phyloP scores from a whole-genome alignment of 257 asterid species.

The Solanum peruvianum region DNA sequence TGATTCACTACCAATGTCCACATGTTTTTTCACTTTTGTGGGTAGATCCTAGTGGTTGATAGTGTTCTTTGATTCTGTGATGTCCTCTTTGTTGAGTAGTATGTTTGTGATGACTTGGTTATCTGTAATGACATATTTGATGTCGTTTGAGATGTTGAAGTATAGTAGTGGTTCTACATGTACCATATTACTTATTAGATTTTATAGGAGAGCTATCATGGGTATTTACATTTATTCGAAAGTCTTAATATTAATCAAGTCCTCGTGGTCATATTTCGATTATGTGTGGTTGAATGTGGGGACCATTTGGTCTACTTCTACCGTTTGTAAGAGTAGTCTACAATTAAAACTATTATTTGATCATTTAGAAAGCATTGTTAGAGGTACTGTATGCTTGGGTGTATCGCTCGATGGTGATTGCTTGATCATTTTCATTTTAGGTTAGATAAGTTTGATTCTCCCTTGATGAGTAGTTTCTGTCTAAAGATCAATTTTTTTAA shows the following conservation, averaged over 20 bases:
- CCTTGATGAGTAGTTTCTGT: background rate
- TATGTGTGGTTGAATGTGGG: background rate
- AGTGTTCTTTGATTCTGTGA: background rate
- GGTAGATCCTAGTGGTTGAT: background rate
- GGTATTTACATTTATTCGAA: background rate
- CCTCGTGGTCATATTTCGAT: background rate
- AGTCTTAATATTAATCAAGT: background rate
- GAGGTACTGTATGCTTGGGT: background rate
- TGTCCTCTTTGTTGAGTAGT: background rate
- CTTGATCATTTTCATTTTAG: background rate
- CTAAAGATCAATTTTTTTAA: too few species aligned
- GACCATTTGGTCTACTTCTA: background rate
- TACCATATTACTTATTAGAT: background rate
- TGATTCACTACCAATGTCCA: background rate
- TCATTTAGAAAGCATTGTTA: background rate
- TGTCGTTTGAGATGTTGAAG: background rate
- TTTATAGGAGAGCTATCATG: too few species aligned
- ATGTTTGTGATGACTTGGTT: too few species aligned
- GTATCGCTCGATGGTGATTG: background rate
- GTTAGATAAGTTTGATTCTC: background rate
- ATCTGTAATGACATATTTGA: background rate
- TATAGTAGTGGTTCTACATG: background rate
- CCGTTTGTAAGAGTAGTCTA: too few species aligned
- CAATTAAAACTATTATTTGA: too few species aligned
- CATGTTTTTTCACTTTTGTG: too few species aligned